Percentiles rank a stretch among this genome's conserved stretches.
Conservation (phyloP, 345 rosid species). For the Populus nigra region DNA sequence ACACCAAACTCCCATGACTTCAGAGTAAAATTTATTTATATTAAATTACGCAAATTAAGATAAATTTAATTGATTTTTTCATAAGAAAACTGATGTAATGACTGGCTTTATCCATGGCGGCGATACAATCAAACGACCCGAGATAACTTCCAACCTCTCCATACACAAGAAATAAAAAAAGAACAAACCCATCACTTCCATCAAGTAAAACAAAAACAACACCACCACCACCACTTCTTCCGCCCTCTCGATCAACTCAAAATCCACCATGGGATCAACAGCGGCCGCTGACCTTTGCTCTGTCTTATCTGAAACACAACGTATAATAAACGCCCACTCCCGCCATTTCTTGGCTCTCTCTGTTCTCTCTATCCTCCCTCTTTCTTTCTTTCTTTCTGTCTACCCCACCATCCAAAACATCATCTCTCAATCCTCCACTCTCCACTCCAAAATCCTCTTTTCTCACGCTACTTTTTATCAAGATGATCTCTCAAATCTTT, state of each 20-base stretch:
- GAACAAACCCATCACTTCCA: neutral
- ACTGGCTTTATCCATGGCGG: too few species aligned
- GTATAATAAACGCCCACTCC: slow-evolving; percentile 71
- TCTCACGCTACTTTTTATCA: slow-evolving; percentile 4
- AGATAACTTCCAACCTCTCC: neutral
- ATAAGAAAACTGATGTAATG: too few species aligned
- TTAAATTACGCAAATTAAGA: too few species aligned
- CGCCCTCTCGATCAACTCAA: neutral
- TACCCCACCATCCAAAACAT: slow-evolving; percentile 52
- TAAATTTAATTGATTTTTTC: too few species aligned
- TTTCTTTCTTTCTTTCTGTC: slow-evolving; percentile 50
- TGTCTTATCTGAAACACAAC: slow-evolving; percentile 51
- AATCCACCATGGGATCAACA: slow-evolving; percentile 14
- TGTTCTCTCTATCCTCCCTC: slow-evolving; percentile 73
- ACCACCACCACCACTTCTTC: neutral
- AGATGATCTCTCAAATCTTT: neutral
- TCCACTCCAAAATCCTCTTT: slow-evolving; percentile 28
- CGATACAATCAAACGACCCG: neutral
- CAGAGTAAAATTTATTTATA: too few species aligned
- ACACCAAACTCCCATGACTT: too few species aligned
- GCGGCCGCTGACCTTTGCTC: slow-evolving; percentile 30
- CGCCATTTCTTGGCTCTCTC: slow-evolving; percentile 90
- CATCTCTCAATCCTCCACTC: slow-evolving; percentile 31
- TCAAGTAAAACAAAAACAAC: neutral
- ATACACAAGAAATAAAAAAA: neutral